These are phyloP conservation scores for Hirsutella thompsonii DNA, from an alignment of 2,329 filamentous ascomycete genomes.

Conservation along the genomic window DNA sequence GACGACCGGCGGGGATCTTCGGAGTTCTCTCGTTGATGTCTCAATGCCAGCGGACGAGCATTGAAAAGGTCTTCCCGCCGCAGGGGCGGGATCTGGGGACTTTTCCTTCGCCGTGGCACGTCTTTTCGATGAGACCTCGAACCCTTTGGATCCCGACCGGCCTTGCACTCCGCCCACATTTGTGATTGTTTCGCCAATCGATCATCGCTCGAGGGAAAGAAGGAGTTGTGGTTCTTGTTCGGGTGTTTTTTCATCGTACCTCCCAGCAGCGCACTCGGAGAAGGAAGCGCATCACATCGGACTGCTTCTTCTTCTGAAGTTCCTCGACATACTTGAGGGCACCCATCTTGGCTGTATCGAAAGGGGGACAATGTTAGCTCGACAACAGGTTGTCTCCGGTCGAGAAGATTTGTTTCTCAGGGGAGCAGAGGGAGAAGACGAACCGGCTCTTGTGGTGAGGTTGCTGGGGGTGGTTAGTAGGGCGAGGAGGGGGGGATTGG, in stretches of 20 bases:
- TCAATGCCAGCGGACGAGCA: too few species aligned
- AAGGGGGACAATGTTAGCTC: slow-evolving; percentile 1
- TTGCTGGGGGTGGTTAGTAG: slow-evolving; percentile 25
- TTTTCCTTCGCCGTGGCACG: too few species aligned
- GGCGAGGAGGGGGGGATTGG: slow-evolving; percentile 5
- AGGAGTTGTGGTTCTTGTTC: too few species aligned
- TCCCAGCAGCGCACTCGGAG: slow-evolving; percentile 99
- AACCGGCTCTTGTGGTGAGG: slow-evolving; percentile 22
- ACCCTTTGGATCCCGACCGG: too few species aligned
- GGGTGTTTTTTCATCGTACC: slow-evolving; percentile 53
- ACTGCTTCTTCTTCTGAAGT: slow-evolving; percentile 99
- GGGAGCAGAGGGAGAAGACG: slow-evolving; percentile 9
- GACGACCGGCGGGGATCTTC: not conserved
- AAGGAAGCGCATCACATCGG: slow-evolving; percentile 99
- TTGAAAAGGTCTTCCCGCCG: too few species aligned
- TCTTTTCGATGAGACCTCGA: too few species aligned
- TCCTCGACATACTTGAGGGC: slow-evolving; percentile 99
- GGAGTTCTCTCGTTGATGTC: too few species aligned
- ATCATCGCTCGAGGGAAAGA: slow-evolving; percentile 17
- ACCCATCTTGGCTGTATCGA: slow-evolving; percentile 67
- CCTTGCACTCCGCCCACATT: too few species aligned
- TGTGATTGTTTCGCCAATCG: slow-evolving; percentile 14
- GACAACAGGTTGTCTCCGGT: not conserved
- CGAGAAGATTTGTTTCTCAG: not conserved
- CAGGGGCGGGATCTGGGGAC: too few species aligned